Evolutionary conservation across 371 early-diverging fungal genomes (phyloP).

Genomic region (Mucor velutinosus): DNA sequence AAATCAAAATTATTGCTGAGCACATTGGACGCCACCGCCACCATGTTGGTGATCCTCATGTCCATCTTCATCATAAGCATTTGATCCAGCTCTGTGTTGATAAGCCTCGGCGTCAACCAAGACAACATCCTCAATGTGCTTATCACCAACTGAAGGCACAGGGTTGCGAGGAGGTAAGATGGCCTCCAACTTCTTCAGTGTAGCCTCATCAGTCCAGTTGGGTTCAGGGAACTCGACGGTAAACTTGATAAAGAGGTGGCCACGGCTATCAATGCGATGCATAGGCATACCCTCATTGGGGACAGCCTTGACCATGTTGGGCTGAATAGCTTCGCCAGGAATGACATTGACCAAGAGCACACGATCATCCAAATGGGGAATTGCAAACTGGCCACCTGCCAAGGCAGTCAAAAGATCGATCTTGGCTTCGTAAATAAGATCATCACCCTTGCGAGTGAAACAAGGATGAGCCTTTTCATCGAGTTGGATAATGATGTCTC

Average conservation of each 20-base stretch:
- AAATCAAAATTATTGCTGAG: constrained; percentile 77
- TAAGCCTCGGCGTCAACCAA: constrained; percentile 70
- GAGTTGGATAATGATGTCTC: constrained; percentile 89
- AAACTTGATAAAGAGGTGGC: constrained; percentile 90
- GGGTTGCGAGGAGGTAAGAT: constrained; percentile 67
- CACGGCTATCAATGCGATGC: constrained; percentile 86
- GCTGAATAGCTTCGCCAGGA: constrained; percentile 92
- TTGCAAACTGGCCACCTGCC: constrained; percentile 88
- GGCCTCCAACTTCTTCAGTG: constrained; percentile 64
- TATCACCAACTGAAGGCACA: constrained; percentile 47
- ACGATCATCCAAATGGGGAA: constrained; percentile 90
- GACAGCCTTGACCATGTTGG: constrained; percentile 73
- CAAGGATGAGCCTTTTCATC: constrained; percentile 85
- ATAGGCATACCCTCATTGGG: constrained; percentile 93
- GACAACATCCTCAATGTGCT: constrained; percentile 74
- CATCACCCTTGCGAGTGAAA: constrained; percentile 88
- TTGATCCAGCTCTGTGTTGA: constrained; percentile 37
- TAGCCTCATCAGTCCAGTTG: constrained; percentile 74
- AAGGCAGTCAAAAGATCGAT: constrained; percentile 94
- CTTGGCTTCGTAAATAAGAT: constrained; percentile 80
- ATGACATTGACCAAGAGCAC: constrained; percentile 81
- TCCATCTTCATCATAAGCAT: constrained; percentile 64
- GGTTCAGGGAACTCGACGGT: constrained; percentile 87
- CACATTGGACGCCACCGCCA: constrained; percentile 91
- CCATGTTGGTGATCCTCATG: constrained; percentile 71